phyloP scores from a whole-genome alignment of 345 rosid genomes.

The Syzygium aqueum region DNA sequence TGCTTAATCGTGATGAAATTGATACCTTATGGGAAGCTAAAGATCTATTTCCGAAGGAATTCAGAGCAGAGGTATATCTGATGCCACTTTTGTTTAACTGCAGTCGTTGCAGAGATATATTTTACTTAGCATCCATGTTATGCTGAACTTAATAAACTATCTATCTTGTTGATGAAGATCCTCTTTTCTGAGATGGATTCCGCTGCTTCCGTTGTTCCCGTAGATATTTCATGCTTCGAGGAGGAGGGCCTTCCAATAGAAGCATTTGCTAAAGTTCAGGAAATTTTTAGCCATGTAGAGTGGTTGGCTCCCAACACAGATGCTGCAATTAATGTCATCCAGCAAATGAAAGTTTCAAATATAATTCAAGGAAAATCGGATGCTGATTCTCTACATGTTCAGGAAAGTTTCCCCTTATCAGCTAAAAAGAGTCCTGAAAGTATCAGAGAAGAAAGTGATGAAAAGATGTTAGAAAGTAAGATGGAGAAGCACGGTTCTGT shows the following conservation, averaged over 20 bases:
- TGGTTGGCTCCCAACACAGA: conserved; percentile 68
- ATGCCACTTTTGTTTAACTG: conserved; percentile 11
- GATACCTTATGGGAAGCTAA: conserved; percentile 78
- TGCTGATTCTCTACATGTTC: conserved; percentile 9
- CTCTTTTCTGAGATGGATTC: conserved; percentile 95
- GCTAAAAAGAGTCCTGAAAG: conserved; percentile 30
- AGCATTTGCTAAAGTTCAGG: conserved; percentile 90
- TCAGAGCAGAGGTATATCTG: conserved; percentile 80
- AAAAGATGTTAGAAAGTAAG: neutral
- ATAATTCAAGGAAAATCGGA: conserved; percentile 34
- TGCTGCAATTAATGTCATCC: conserved; percentile 68
- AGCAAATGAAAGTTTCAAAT: conserved; percentile 55
- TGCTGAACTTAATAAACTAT: neutral
- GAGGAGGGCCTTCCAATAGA: conserved; percentile 86
- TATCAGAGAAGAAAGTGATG: conserved; percentile 21
- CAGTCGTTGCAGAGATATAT: conserved; percentile 7
- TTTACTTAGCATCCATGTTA: neutral
- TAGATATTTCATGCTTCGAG: conserved; percentile 57
- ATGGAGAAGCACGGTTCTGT: conserved; percentile 8
- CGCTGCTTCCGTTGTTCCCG: conserved; percentile 50
- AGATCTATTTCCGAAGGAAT: conserved; percentile 75
- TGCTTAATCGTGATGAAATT: conserved; percentile 86
- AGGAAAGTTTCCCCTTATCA: conserved; percentile 24
- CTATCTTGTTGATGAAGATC: conserved; percentile 38
- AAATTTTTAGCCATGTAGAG: conserved; percentile 74